These are phyloP conservation scores for Penicillium coprophilum DNA, from an alignment of 495 filamentous ascomycete genomes.

Conservation along the genomic window DNA sequence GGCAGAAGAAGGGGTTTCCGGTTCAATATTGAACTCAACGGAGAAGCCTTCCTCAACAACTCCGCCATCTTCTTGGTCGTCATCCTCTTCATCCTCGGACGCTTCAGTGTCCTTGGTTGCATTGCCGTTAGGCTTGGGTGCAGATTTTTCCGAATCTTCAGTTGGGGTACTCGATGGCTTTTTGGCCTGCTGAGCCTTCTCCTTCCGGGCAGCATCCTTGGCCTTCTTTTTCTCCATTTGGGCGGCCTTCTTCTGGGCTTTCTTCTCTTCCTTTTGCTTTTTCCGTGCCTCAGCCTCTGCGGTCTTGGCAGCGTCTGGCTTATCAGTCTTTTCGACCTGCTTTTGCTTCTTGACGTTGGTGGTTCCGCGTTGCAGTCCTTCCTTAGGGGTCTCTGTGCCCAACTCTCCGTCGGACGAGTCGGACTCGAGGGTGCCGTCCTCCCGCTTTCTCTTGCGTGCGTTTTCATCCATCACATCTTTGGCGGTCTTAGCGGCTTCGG, in stretches of 20 bases:
- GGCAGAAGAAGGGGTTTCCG: slow-evolving; percentile 46
- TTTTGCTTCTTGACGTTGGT: slow-evolving; percentile 34
- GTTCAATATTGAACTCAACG: slow-evolving; percentile 40
- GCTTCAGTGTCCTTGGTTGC: slow-evolving; percentile 26
- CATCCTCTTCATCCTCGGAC: slow-evolving; percentile 26
- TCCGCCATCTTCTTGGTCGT: slow-evolving; percentile 38
- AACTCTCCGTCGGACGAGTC: slow-evolving; percentile 47
- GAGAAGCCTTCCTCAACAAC: slow-evolving; percentile 48
- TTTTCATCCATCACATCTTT: slow-evolving; percentile 85
- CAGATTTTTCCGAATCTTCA: slow-evolving; percentile 23
- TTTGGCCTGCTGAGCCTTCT: slow-evolving; percentile 42
- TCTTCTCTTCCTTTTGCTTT: slow-evolving; percentile 48
- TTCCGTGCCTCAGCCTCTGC: slow-evolving; percentile 42
- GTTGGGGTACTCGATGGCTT: slow-evolving; percentile 24
- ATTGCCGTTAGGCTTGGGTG: slow-evolving; percentile 31
- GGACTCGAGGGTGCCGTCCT: slow-evolving; percentile 45
- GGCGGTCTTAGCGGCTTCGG: slow-evolving; percentile 73
- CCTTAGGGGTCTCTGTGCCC: slow-evolving; percentile 43
- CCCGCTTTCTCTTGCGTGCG: slow-evolving; percentile 67
- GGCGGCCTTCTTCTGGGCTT: slow-evolving; percentile 50
- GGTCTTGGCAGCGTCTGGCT: slow-evolving; percentile 32
- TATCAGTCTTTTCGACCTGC: slow-evolving; percentile 26
- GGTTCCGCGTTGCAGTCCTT: slow-evolving; percentile 41
- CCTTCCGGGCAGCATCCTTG: slow-evolving; percentile 46
- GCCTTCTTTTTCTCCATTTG: slow-evolving; percentile 52